These are phyloP conservation scores for Verticillium albo-atrum DNA, from an alignment of 2,329 filamentous ascomycete species.

Conservation along the genomic window DNA sequence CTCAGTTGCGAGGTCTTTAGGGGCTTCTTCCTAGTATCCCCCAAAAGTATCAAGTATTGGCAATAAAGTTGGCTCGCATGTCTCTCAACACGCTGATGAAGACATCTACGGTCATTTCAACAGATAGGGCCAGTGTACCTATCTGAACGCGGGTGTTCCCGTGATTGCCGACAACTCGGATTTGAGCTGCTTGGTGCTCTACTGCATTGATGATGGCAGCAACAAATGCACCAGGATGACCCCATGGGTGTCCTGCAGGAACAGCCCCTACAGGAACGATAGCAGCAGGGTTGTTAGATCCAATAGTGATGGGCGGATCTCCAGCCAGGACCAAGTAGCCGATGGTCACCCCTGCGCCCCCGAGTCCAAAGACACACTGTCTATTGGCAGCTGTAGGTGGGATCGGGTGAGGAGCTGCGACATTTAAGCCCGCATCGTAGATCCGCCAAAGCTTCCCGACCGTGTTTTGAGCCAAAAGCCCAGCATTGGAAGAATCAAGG, in stretches of 20 bases:
- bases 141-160: background rate
- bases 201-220: background rate
- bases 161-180: background rate
- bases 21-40: no score
- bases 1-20: no score
- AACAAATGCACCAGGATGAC: background rate
- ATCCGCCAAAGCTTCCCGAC: background rate
- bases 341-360: background rate
- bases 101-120: background rate
- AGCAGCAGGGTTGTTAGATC: background rate
- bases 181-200: background rate
- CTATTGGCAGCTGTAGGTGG: background rate
- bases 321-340: background rate
- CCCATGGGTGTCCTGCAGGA: background rate
- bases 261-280: background rate
- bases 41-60: no score
- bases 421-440: background rate
- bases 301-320: background rate
- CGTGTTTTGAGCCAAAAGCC: background rate
- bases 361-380: background rate
- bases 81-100: background rate
- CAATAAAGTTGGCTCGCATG: background rate
- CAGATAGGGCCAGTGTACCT: background rate
- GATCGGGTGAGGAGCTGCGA: background rate
- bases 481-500: background rate